phyloP scores from a whole-genome alignment of 768 basidiomycete species.

The Pleurotus ostreatus region DNA sequence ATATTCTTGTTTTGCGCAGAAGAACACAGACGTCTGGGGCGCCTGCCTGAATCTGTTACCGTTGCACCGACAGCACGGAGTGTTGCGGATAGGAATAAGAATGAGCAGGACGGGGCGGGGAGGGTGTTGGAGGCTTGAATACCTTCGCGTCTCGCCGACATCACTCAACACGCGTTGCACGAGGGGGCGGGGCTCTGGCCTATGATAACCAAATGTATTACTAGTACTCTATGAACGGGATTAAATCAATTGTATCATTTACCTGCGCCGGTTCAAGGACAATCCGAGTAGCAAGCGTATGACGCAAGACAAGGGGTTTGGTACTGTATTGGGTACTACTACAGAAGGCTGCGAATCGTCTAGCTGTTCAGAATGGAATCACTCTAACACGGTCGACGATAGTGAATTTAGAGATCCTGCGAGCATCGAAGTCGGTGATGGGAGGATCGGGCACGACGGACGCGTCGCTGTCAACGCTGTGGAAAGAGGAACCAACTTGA shows the following conservation, averaged over 20 bases:
- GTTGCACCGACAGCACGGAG: background rate
- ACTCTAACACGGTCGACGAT: background rate
- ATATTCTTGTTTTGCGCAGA: background rate
- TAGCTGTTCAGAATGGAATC: conserved; percentile 2
- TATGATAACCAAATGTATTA: too few species aligned
- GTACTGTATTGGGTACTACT: too few species aligned
- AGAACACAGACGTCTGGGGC: background rate
- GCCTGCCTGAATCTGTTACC: background rate
- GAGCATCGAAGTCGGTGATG: conserved; percentile 3
- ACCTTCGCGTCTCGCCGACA: background rate
- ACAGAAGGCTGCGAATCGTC: background rate
- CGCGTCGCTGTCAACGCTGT: conserved; percentile 6
- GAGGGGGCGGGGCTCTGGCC: too few species aligned
- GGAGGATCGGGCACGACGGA: background rate
- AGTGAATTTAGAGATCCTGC: conserved; percentile 8
- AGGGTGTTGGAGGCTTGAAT: background rate
- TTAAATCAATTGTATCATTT: too few species aligned
- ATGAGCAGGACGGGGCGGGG: background rate
- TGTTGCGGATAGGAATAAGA: background rate
- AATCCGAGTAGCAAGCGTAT: too few species aligned
- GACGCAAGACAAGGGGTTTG: too few species aligned
- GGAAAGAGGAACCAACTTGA: background rate
- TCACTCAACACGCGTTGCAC: too few species aligned
- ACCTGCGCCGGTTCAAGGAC: too few species aligned
- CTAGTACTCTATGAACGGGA: too few species aligned